Percentiles rank a stretch among this genome's conserved stretches.
Evolutionary conservation across 768 basidiomycete species (phyloP).

Genomic region (Podaxis sp.): DNA sequence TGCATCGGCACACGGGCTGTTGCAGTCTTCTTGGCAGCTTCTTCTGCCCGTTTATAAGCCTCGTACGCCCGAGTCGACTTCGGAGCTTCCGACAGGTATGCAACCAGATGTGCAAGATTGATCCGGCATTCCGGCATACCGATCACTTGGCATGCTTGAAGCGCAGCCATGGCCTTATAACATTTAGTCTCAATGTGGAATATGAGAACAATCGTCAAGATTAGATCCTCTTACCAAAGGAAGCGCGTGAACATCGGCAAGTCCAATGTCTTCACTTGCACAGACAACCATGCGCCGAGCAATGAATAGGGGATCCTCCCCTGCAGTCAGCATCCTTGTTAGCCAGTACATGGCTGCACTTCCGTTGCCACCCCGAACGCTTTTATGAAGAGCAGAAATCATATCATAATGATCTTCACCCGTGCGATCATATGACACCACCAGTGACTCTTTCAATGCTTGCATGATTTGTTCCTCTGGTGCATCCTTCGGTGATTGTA

Average conservation of each 20-base stretch:
- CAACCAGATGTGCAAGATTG: constrained; percentile 73
- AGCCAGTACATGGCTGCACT: constrained; percentile 87
- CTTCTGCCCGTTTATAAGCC: constrained; percentile 71
- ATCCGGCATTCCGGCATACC: constrained; percentile 86
- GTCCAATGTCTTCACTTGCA: constrained; percentile 84
- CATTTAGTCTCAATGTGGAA: neutral
- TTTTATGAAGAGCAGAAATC: constrained; percentile 85
- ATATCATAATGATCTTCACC: constrained; percentile 80
- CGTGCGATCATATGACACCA: constrained; percentile 68
- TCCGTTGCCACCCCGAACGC: constrained; percentile 72
- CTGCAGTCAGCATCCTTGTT: constrained; percentile 76
- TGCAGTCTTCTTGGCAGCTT: constrained; percentile 50
- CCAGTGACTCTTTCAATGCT: constrained; percentile 60
- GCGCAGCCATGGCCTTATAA: constrained; percentile 54
- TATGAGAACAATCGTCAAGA: neutral
- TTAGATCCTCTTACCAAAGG: constrained; percentile 52
- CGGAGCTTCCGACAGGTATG: constrained; percentile 78
- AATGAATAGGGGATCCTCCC: constrained; percentile 80
- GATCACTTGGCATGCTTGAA: constrained; percentile 64
- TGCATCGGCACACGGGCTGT: constrained; percentile 64
- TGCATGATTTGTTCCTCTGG: constrained; percentile 50
- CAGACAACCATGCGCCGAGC: constrained; percentile 74
- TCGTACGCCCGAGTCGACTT: constrained; percentile 81
- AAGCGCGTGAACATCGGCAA: constrained; percentile 76
- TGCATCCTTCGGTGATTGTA: constrained; percentile 40